Evolutionary conservation across 495 filamentous ascomycete genomes (phyloP), one percentile per base, ranked within the genome.

Genomic region (Lasiosphaeris hirsuta): DNA sequence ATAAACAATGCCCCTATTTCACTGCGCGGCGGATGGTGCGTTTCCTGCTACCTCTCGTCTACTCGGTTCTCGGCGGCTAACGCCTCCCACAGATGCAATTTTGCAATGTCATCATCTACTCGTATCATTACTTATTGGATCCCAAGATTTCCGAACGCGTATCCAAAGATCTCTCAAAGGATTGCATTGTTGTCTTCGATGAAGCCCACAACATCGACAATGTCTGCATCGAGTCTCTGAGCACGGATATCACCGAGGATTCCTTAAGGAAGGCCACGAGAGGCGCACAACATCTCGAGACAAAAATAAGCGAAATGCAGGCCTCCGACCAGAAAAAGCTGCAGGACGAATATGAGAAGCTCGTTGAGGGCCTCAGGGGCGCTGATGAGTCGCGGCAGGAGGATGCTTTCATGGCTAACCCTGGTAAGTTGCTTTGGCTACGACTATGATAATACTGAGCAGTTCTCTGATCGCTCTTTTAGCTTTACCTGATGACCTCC

Each of bases 201-300:
- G 94, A 99, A 64, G 94, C 94, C 15, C 94, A 99, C 72, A 99
- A 99, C 60, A 99, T 99, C 63, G 94, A 99, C 78, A 99, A 99
- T 70, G 94, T 99, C 49, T 97, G 95, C 69, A 99, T 99, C 59
- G 94, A 99, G 64, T 96, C 94, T 10, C 79, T 97, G 17, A 97
- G 93, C 65, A 96, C 96, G 30, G 94, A 99, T 69, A 79, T 99
- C 34, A 97, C 91, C 0, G 90, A 99, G 68, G 94, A 97, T 61
- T 96, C 92, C 0, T 68, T 99, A 41, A 82, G 90, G 30, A 92
- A 86, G 73, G 94, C 94, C 13, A 90, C 90, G 1, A 79, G 90
- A 58, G 95, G 95, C 13, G 94, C 92, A 9, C 85, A 85, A 59
- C 96, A 95, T 60, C 78, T 99, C 3, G 94, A 97, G 65, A 83